Evolutionary conservation across 495 filamentous ascomycete genomes (phyloP).

Genomic region (Podospora didyma): DNA sequence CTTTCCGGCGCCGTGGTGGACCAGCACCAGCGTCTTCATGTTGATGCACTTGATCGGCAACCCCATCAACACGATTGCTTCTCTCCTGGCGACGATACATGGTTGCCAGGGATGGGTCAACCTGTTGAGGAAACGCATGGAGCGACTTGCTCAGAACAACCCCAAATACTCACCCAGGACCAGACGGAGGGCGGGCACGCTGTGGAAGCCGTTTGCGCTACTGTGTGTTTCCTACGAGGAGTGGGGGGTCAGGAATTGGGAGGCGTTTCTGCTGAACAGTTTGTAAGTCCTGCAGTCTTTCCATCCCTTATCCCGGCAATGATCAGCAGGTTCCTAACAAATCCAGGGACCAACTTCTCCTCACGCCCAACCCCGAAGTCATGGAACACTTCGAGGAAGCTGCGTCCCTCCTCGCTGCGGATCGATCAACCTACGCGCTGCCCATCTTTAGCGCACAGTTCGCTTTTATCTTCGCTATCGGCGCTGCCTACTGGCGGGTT

Average conservation of each 20-base stretch:
- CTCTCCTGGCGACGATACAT: constrained; percentile 2
- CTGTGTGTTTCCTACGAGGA: constrained; percentile 3
- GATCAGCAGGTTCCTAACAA: too few relatives aligned
- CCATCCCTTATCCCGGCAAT: too few relatives aligned
- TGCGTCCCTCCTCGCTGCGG: constrained; percentile 7
- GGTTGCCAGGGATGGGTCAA: neutral
- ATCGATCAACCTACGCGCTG: constrained; percentile 9
- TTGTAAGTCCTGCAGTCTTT: too few relatives aligned
- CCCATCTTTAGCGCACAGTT: constrained; percentile 13
- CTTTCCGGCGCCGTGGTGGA: neutral
- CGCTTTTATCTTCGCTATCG: constrained; percentile 10
- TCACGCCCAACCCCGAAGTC: neutral
- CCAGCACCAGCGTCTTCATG: constrained; percentile 11
- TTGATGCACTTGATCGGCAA: constrained; percentile 7
- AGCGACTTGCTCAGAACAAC: neutral
- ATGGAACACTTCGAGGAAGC: neutral
- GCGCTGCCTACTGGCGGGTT: constrained; percentile 13
- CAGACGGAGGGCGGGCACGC: neutral
- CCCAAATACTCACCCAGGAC: neutral
- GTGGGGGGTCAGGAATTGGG: constrained; percentile 1
- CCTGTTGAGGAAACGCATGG: neutral
- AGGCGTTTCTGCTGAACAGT: neutral
- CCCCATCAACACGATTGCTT: constrained; percentile 9
- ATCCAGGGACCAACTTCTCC: neutral
- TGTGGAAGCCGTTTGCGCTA: constrained; percentile 6